phyloP scores from a whole-genome alignment of 805 yeast species.

The Jamesozyma rosinii region DNA sequence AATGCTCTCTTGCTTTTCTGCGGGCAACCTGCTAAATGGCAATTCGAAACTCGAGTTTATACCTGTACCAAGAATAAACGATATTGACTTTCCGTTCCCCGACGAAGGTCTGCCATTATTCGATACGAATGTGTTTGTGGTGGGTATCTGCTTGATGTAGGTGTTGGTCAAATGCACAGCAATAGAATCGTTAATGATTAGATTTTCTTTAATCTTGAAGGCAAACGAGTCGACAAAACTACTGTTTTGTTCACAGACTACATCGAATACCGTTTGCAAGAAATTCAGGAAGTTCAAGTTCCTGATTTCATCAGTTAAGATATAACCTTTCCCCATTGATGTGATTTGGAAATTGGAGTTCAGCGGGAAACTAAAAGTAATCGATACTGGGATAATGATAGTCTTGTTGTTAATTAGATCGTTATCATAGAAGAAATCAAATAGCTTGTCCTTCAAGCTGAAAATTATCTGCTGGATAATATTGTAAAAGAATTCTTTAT shows the following conservation, averaged over 20 bases:
- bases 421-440: conserved; percentile 12
- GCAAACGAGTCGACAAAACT: conserved; percentile 12
- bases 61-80: conserved; percentile 64
- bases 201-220: conserved; percentile 32
- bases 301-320: conserved; percentile 35
- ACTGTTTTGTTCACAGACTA: conserved; percentile 2
- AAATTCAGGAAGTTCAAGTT: conserved; percentile 36
- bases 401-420: conserved; percentile 4
- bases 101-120: neutral
- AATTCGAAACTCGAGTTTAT: conserved; percentile 41
- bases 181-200: conserved; percentile 54
- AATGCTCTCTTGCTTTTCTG: conserved; percentile 6
- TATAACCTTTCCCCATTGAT: conserved; percentile 56
- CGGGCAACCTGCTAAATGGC: conserved; percentile 13
- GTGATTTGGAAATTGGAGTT: conserved; percentile 29
- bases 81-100: conserved; percentile 31
- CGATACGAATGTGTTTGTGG: conserved; percentile 4
- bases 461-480: conserved; percentile 14
- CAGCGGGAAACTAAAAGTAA: conserved; percentile 30
- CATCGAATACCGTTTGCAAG: conserved; percentile 31
- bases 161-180: conserved; percentile 52
- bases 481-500: conserved; percentile 14
- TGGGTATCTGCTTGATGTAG: conserved; percentile 9
- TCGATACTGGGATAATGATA: conserved; percentile 19
- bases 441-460: conserved; percentile 11